These are phyloP conservation scores for Clarireedia hainanense DNA, from an alignment of 2,329 filamentous ascomycete species.

Conservation along the genomic window DNA sequence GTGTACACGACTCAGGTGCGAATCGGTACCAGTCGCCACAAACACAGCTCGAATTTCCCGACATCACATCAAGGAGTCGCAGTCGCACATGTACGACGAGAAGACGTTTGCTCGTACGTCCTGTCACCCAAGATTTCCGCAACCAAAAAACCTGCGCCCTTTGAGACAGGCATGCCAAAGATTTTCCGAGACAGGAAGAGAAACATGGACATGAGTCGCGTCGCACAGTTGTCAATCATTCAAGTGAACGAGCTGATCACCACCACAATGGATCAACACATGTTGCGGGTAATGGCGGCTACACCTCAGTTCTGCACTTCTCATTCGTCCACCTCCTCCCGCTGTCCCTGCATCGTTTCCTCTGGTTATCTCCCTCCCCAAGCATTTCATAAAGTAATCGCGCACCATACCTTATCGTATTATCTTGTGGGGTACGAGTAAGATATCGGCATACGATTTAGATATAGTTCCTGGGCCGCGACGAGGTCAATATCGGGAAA, in stretches of 20 bases:
- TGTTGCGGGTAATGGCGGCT: too few relatives aligned
- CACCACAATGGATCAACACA: too few relatives aligned
- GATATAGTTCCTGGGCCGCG: background rate
- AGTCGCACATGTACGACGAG: background rate
- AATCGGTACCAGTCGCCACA: background rate
- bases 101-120: background rate
- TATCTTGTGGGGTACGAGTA: background rate
- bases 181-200: too few relatives aligned
- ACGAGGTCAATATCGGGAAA: background rate
- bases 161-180: background rate
- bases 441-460: background rate
- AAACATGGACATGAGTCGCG: too few relatives aligned
- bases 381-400: background rate
- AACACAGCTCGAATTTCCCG: constrained; percentile 2
- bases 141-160: background rate
- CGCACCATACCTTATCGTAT: constrained; percentile 4
- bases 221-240: too few relatives aligned
- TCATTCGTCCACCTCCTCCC: too few relatives aligned
- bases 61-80: too few relatives aligned
- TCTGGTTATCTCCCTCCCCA: background rate
- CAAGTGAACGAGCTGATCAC: too few relatives aligned
- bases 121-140: background rate
- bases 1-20: too few relatives aligned
- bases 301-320: too few relatives aligned
- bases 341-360: too few relatives aligned